These are phyloP conservation scores for Cercospora brassicicola DNA, from an alignment of 2,329 filamentous ascomycete species.

Conservation along the genomic window DNA sequence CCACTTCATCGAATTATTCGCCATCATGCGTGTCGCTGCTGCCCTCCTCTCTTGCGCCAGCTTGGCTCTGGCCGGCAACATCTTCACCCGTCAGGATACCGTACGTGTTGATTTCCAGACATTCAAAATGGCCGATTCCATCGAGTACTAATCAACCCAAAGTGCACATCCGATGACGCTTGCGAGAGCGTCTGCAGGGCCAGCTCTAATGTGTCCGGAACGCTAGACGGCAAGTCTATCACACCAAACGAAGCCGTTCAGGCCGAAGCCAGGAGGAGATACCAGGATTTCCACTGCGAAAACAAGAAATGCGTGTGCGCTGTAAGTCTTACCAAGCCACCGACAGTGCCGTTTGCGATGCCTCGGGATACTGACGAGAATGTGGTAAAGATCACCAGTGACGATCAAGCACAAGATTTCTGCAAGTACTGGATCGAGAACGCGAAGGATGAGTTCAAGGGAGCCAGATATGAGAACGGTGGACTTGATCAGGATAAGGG, in stretches of 20 bases:
- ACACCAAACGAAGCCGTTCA: conserved; percentile 19
- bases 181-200: conserved; percentile 18
- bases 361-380: too few relatives aligned
- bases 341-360: too few relatives aligned
- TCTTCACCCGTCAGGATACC: background rate
- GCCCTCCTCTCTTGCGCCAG: background rate
- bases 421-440: conserved; percentile 19
- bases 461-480: conserved; percentile 21
- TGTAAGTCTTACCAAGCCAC: background rate
- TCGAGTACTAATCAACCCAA: background rate
- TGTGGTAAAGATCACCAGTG: conserved; percentile 8
- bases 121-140: too few relatives aligned
- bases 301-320: conserved; percentile 13
- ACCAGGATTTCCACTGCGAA: conserved; percentile 18
- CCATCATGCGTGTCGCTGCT: background rate
- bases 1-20: too few relatives aligned
- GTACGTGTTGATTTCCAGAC: background rate
- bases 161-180: conserved; percentile 22
- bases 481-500: conserved; percentile 21
- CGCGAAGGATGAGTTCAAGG: conserved; percentile 16
- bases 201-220: background rate
- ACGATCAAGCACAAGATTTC: conserved; percentile 14
- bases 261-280: conserved; percentile 19
- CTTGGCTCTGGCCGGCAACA: background rate
- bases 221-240: conserved; percentile 13